A percentile compares a stretch with the other conserved stretches of the same genome.
phyloP scores from a whole-genome alignment of 352 stramenopile species.

The Phytophthora pseudosyringae region DNA sequence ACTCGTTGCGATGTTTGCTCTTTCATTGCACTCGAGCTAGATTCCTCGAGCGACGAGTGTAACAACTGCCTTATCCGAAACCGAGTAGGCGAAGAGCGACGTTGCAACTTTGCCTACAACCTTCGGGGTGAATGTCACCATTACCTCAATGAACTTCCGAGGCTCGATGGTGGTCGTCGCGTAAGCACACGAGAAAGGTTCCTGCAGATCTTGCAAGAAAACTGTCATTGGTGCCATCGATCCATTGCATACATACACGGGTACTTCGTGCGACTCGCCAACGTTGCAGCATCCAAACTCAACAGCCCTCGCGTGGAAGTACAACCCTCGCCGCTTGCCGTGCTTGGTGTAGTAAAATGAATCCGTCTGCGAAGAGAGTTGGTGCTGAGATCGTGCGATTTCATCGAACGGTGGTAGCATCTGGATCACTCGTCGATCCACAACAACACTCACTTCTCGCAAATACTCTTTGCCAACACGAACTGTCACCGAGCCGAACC shows the following conservation, averaged over 20 bases:
- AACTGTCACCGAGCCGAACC: conserved; percentile 71
- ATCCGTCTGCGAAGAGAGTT: conserved; percentile 76
- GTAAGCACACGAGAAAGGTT: conserved; percentile 81
- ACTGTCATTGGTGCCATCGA: conserved; percentile 83
- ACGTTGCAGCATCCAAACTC: conserved; percentile 81
- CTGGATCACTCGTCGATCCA: conserved; percentile 46
- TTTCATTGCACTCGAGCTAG: conserved; percentile 30
- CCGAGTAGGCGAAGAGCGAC: conserved; percentile 82
- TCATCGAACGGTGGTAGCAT: conserved; percentile 64
- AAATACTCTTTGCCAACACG: conserved; percentile 50
- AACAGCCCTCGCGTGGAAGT: conserved; percentile 86
- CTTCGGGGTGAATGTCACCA: conserved; percentile 78
- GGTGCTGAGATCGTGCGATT: conserved; percentile 63
- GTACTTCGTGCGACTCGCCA: conserved; percentile 78
- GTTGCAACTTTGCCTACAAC: conserved; percentile 82
- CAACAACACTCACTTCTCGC: conserved; percentile 77
- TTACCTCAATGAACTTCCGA: conserved; percentile 87
- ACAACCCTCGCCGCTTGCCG: conserved; percentile 71
- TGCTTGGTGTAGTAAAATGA: conserved; percentile 90
- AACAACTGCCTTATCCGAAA: conserved; percentile 80
- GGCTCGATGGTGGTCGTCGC: conserved; percentile 80
- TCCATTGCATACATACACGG: conserved; percentile 89
- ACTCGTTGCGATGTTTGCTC: conserved; percentile 4
- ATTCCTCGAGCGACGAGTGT: conserved; percentile 78
- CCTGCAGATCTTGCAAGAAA: conserved; percentile 79